Percentiles rank a stretch among this genome's conserved stretches.
phyloP scores from a whole-genome alignment of 768 basidiomycete species.

The Scleroderma citrinum region DNA sequence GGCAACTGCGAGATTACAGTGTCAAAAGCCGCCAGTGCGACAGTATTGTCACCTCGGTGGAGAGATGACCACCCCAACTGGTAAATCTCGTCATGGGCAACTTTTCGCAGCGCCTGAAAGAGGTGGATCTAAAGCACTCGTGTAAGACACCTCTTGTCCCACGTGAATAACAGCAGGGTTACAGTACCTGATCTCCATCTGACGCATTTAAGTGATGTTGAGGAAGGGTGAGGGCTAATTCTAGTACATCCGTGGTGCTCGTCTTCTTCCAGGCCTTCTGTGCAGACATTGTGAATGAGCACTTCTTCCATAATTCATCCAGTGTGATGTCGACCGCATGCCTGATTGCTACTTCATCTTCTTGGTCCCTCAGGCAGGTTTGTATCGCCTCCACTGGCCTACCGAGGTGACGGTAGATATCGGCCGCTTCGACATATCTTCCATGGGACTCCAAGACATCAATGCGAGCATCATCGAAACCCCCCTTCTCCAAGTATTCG shows the following conservation, averaged over 20 bases:
- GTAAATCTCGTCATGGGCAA: background rate
- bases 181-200: background rate
- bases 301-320: constrained; percentile 39
- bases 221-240: constrained; percentile 23
- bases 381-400: constrained; percentile 41
- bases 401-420: constrained; percentile 44
- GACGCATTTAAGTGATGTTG: constrained; percentile 5
- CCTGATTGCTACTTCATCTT: constrained; percentile 21
- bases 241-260: constrained; percentile 1
- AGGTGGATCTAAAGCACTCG: background rate
- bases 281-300: constrained; percentile 33
- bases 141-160: background rate
- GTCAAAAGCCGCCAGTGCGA: background rate
- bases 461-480: constrained; percentile 44
- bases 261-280: constrained; percentile 3
- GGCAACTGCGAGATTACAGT: background rate
- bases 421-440: constrained; percentile 44
- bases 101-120: background rate
- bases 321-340: constrained; percentile 36
- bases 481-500: constrained; percentile 51
- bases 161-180: background rate
- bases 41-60: background rate
- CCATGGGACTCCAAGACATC: constrained; percentile 39
- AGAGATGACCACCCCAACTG: background rate
- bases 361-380: constrained; percentile 34